A percentile compares a stretch with the other conserved stretches of the same genome.
Evolutionary conservation across 208 protist species (phyloP).

Genomic region (Blechomonas ayalai): DNA sequence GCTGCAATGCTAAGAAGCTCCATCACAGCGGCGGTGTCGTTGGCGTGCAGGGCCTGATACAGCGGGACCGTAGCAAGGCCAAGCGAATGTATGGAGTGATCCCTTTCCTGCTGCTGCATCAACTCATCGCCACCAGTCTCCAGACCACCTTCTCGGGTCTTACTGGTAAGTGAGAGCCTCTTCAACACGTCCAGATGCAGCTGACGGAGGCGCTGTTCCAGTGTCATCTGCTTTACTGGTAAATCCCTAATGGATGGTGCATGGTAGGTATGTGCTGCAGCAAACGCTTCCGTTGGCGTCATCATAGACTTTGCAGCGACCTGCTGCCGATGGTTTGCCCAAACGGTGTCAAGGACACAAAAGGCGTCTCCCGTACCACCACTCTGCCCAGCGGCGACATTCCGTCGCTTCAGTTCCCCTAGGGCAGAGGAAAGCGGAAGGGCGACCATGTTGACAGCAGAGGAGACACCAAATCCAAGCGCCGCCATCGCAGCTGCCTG

Average conservation of each 20-base stretch:
- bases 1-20: conserved; percentile 69
- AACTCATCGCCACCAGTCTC: neutral
- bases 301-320: conserved; percentile 42
- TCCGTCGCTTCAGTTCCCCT: neutral
- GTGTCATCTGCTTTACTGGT: conserved; percentile 55
- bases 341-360: conserved; percentile 33
- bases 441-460: neutral
- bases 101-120: neutral
- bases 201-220: conserved; percentile 65
- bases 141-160: neutral
- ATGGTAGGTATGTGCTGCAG: conserved; percentile 27
- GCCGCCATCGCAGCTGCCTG: conserved; percentile 6
- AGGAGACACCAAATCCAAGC: neutral
- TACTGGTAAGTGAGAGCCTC: too few relatives aligned
- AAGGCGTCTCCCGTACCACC: conserved; percentile 15
- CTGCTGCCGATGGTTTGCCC: conserved; percentile 27
- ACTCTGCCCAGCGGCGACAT: neutral
- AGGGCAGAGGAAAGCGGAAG: neutral
- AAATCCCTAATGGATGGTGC: conserved; percentile 62
- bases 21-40: conserved; percentile 68
- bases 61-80: conserved; percentile 76
- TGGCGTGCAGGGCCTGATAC: conserved; percentile 79
- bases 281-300: conserved; percentile 52
- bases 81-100: conserved; percentile 38
- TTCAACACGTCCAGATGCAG: conserved; percentile 24